Evolutionary conservation across 805 yeast genomes (phyloP), one percentile per base, ranked within the genome.

Genomic region (Geotrichum ghanense): DNA sequence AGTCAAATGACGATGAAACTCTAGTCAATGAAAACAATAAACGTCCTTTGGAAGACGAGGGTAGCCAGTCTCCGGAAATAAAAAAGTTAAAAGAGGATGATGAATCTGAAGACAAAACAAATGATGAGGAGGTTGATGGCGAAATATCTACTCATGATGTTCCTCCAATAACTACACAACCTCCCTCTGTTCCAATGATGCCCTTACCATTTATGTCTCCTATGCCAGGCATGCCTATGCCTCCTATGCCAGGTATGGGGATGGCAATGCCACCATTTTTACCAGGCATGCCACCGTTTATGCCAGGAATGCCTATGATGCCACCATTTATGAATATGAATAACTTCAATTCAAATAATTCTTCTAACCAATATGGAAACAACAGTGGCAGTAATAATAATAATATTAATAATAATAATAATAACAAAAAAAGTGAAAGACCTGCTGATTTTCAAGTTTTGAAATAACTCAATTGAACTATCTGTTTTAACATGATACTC

Each of bases 211-310:
- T 51, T 10, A 35, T 43, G 14, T 43, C 42, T 41, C 41, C 34
- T 10, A 47, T 48, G 44, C 49, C 50, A 35, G 51, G 53, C 14
- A 47, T 50, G 53, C 49, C 54, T 22, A 47, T 52, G 48, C 56
- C 56, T 14, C 41, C 45, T 17, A 57, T 57, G 40, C 56, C 55
- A 17, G 52, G 51, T 6, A 57, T 57, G 59, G 46, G 47, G 57
- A 54, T 57, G 2, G 51, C 50, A 1, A 51, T 54, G 55, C 35
- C 27, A 37, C 51, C 50, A 10, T 42, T 42, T 6, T 50, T 49
- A 53, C 56, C 56, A 14, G 45, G 37, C 7, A 51, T 50, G 55
- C 55, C 57, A 3, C 46, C 44, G 50, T 51, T 51, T n/a, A 50
- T 53, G 57, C 58, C 58, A 1, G 47, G 48, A 22, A 51, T 51